Percentiles rank a stretch among this genome's conserved stretches.
Evolutionary conservation across 345 rosid species (phyloP).

Genomic region (Eucalyptus curtisii): DNA sequence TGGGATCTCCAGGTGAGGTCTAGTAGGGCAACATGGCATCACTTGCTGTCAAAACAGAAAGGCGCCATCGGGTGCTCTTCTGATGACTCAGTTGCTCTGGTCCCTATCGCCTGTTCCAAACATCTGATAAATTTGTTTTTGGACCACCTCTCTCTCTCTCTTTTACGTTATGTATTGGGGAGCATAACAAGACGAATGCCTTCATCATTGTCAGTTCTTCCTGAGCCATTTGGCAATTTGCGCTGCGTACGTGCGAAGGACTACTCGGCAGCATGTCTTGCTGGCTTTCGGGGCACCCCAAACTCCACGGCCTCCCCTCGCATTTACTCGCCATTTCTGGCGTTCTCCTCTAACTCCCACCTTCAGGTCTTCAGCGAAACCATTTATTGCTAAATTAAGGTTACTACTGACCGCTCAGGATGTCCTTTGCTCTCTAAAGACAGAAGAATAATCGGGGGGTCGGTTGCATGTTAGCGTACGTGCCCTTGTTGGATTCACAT

Average conservation of each 20-base stretch:
- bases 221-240: neutral
- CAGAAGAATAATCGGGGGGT: neutral
- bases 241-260: neutral
- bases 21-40: neutral
- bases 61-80: neutral
- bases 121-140: neutral
- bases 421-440: neutral
- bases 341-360: neutral
- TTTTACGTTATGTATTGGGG: neutral
- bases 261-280: neutral
- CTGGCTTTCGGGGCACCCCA: neutral
- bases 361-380: neutral
- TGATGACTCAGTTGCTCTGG: neutral
- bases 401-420: neutral
- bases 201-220: neutral
- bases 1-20: neutral
- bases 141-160: neutral
- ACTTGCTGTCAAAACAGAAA: neutral
- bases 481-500: neutral
- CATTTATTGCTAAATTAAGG: neutral
- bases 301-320: neutral
- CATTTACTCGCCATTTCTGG: neutral
- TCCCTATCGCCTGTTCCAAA: neutral
- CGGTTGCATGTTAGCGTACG: neutral
- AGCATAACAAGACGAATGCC: neutral